These are phyloP conservation scores for Trifolium dubium DNA, from an alignment of 306 rosid species.

Conservation along the genomic window DNA sequence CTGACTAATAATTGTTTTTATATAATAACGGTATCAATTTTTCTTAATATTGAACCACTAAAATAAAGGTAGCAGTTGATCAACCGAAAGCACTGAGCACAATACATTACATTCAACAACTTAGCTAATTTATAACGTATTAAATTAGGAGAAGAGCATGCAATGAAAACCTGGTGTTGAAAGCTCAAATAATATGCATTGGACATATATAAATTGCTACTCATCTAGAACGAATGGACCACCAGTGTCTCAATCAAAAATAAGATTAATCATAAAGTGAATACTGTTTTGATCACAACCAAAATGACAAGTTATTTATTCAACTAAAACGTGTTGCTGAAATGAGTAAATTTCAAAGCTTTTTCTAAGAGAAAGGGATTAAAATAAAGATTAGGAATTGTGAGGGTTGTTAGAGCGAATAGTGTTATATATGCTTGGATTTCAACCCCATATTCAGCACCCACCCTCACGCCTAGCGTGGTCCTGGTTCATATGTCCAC, in stretches of 20 bases:
- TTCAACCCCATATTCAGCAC: too few relatives aligned
- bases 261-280: not conserved
- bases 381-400: not conserved
- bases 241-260: not conserved
- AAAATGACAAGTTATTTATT: not conserved
- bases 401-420: conserved; percentile 7
- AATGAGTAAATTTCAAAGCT: not conserved
- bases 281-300: too few relatives aligned
- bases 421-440: too few relatives aligned
- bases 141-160: not conserved
- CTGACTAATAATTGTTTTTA: too few relatives aligned
- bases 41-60: not conserved
- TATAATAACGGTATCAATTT: too few relatives aligned
- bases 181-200: not conserved
- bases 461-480: too few relatives aligned
- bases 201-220: not conserved
- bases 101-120: not conserved
- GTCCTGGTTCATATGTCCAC: too few relatives aligned
- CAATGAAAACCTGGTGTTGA: not conserved
- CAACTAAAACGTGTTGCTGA: not conserved
- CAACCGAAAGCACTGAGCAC: not conserved
- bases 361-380: not conserved
- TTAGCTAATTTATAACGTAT: not conserved
- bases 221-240: not conserved
- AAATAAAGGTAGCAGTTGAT: not conserved